Base-by-base conservation (phyloP, 257 asterid genomes). In the Pogostemon cablin region DNA sequence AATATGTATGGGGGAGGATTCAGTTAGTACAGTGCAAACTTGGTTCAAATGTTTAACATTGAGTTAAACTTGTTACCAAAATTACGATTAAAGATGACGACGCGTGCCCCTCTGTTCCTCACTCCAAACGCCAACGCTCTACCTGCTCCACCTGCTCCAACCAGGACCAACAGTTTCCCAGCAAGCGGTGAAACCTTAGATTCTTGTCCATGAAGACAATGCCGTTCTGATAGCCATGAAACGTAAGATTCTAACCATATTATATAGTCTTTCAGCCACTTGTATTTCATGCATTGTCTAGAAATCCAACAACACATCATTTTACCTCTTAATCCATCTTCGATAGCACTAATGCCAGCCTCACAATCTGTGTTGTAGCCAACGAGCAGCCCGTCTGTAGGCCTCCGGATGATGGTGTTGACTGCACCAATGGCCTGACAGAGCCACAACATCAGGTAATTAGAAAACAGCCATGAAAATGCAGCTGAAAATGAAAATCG, bases 81-180 rank as follows among this genome's bases (percentile, higher is more conserved):
- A n/a, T 63, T 84, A 25, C 92, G 92, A 77, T 88, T 88, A 83
- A 86, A 86, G 77, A 88, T 80, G 43, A 84, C 86, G 32, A 88
- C 72, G 48, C 95, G 80, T n/a, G 90, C 93, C 57, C 96, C 96
- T 81, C 86, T 82, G 79, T 83, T 86, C 69, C 78, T 80, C 56
- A 89, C 96, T 7, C 93, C 96, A 60, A 86, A 88, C 8, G 93
- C 96, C 61, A 88, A 81, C 9, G 96, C 96, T 67, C 91, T 55
- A 58, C 91, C 96, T 5, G 93, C 96, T 25, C 93, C 96, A n/a
- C 96, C 96, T 17, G 96, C 96, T 68, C 96, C 96, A 41, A 86
- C 86, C 80, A 88, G 73, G 25, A 88, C 91, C 35, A 88, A 75
- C 80, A 88, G 60, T 65, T 77, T 85, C 38, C 96, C 93, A 52